Percentiles rank a stretch among this genome's conserved stretches.
Evolutionary conservation across 2,329 filamentous ascomycete genomes (phyloP).

Genomic region (Talaromyces marneffei): DNA sequence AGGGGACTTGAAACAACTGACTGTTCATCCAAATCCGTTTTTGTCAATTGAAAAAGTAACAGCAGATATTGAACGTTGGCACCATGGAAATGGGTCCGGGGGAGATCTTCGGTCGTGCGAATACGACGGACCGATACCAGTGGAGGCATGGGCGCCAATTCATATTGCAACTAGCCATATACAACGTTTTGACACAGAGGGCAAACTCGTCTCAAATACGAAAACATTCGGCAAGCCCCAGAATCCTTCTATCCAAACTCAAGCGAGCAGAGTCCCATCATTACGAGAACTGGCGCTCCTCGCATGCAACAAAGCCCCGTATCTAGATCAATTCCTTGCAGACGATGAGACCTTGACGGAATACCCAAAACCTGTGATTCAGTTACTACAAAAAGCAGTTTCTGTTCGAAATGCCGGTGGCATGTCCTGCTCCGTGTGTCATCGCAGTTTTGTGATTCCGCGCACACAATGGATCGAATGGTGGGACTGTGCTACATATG

Average conservation of each 20-base stretch:
- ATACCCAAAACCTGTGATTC: slow-evolving; percentile 30
- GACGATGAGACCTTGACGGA: slow-evolving; percentile 26
- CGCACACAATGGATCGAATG: slow-evolving; percentile 42
- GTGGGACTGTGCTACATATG: slow-evolving; percentile 38
- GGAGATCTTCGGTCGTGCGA: slow-evolving; percentile 16
- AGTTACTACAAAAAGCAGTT: slow-evolving; percentile 31
- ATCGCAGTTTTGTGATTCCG: slow-evolving; percentile 36
- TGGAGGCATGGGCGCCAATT: slow-evolving; percentile 31
- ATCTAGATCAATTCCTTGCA: slow-evolving; percentile 33
- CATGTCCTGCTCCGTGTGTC: slow-evolving; percentile 37
- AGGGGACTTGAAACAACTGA: slow-evolving; percentile 35
- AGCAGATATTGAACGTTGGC: slow-evolving; percentile 29
- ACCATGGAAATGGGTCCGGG: slow-evolving; percentile 16
- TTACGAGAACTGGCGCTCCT: slow-evolving; percentile 41
- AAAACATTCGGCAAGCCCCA: slow-evolving; percentile 7
- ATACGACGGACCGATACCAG: slow-evolving; percentile 24
- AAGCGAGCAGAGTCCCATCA: slow-evolving; percentile 29
- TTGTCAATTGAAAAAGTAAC: slow-evolving; percentile 24
- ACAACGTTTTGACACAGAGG: slow-evolving; percentile 31
- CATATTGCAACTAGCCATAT: slow-evolving; percentile 33
- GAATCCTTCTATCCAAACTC: not conserved
- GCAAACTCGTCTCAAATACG: slow-evolving; percentile 19
- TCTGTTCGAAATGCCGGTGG: slow-evolving; percentile 34
- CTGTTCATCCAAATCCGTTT: slow-evolving; percentile 38
- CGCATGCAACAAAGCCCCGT: slow-evolving; percentile 31